These are phyloP conservation scores for Elsinoe necatrix DNA, from an alignment of 2,329 filamentous ascomycete genomes.

Conservation along the genomic window DNA sequence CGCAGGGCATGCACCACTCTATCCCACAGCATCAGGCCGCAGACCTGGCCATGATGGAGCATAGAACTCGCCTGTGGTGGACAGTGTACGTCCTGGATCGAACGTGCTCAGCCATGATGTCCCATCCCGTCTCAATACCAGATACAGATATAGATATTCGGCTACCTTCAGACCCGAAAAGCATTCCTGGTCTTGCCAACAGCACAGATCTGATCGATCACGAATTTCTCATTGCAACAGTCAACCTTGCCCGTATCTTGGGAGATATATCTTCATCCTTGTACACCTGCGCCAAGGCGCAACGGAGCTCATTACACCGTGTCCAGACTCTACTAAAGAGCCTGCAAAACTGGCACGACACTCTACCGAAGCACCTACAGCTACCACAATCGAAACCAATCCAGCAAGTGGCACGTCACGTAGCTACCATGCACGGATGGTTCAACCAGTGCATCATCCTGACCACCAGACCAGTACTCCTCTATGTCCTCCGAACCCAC, in stretches of 20 bases:
- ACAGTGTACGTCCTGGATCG: constrained; percentile 29
- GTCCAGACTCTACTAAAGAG: constrained; percentile 32
- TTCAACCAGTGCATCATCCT: constrained; percentile 31
- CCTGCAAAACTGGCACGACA: constrained; percentile 32
- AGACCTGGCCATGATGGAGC: constrained; percentile 29
- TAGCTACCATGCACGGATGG: constrained; percentile 31
- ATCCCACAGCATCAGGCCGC: constrained; percentile 34
- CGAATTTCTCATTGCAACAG: constrained; percentile 33
- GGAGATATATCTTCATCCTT: constrained; percentile 25
- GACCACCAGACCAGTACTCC: constrained; percentile 28
- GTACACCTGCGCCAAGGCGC: constrained; percentile 26
- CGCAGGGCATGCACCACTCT: constrained; percentile 39
- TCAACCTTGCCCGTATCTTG: constrained; percentile 33
- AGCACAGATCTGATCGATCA: constrained; percentile 29
- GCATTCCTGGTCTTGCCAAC: constrained; percentile 22
- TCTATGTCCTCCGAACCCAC: constrained; percentile 26
- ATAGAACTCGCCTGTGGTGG: constrained; percentile 31
- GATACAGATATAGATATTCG: constrained; percentile 35
- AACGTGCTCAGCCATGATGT: constrained; percentile 30
- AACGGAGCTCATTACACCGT: constrained; percentile 28
- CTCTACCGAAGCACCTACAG: constrained; percentile 29
- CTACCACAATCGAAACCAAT: constrained; percentile 25
- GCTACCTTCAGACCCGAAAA: constrained; percentile 31
- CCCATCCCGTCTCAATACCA: constrained; percentile 27
- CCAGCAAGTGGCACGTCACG: constrained; percentile 20